Conservation (phyloP, 345 rosid species). For the Hypericum perforatum region DNA sequence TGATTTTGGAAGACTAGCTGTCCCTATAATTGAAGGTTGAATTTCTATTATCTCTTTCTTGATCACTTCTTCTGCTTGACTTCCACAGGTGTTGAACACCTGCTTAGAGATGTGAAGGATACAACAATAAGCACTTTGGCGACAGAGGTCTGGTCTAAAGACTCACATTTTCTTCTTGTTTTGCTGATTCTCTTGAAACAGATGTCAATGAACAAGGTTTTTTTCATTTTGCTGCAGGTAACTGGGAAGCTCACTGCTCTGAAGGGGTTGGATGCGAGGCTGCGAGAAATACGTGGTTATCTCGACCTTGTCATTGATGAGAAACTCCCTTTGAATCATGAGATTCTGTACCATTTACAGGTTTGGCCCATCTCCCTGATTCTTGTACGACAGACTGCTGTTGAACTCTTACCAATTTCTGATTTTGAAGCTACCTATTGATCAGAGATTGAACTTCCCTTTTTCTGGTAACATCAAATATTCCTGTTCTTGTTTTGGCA, state of each 20-base stretch:
- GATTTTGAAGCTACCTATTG: no score
- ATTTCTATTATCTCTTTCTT: neutral
- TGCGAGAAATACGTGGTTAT: conserved; percentile 50
- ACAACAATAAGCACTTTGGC: conserved; percentile 80
- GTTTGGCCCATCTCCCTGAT: conserved; percentile 16
- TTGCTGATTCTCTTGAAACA: neutral
- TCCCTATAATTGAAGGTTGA: neutral
- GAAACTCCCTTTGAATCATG: conserved; percentile 67
- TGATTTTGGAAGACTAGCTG: conserved; percentile 4
- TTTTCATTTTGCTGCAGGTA: conserved; percentile 29
- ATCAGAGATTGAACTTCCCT: no score
- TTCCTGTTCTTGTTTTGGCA: no score
- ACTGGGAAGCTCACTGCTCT: conserved; percentile 64
- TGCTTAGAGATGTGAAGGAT: conserved; percentile 83
- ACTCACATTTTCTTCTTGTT: neutral
- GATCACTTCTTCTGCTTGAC: neutral
- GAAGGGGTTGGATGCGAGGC: conserved; percentile 75
- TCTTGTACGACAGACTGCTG: neutral
- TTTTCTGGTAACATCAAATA: no score
- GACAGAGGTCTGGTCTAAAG: conserved; percentile 44
- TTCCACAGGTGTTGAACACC: conserved; percentile 60
- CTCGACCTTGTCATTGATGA: conserved; percentile 71
- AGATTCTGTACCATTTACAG: conserved; percentile 75
- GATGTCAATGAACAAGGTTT: neutral
- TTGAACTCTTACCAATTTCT: neutral